Percentiles rank a stretch among this genome's conserved stretches.
Conservation (phyloP, 768 basidiomycete genomes). For the Naganishia kalamii region DNA sequence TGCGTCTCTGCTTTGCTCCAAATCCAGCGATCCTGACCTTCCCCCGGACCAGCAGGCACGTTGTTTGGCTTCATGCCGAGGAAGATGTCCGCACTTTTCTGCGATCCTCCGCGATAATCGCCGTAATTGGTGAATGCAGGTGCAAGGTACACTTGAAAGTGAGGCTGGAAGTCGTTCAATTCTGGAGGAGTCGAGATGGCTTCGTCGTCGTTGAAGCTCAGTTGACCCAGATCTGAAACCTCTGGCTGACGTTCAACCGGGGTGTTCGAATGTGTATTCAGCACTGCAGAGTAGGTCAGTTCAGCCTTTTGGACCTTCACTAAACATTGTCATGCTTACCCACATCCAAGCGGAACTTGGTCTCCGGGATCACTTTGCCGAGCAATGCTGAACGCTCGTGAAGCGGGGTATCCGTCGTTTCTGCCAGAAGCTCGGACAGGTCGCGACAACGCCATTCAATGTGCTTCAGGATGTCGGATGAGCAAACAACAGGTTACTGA, state of each 20-base stretch:
- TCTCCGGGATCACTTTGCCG: neutral
- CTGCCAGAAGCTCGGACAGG: neutral
- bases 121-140: neutral
- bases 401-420: neutral
- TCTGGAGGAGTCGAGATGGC: neutral
- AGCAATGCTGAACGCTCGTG: conserved; percentile 1
- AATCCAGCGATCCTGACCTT: conserved; percentile 63
- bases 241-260: neutral
- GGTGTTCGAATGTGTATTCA: neutral
- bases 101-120: neutral
- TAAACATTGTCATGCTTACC: neutral
- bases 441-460: conserved; percentile 2
- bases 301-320: neutral
- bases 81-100: conserved; percentile 51
- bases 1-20: conserved; percentile 71
- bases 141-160: neutral
- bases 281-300: neutral
- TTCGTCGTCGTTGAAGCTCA: neutral
- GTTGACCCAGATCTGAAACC: neutral
- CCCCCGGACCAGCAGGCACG: conserved; percentile 58
- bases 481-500: neutral
- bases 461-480: neutral
- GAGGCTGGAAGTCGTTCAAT: neutral
- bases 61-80: conserved; percentile 64
- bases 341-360: conserved; percentile 1